These are phyloP conservation scores for Chlorella sp. DNA, from an alignment of 139 green algal genomes.

Conservation along the genomic window DNA sequence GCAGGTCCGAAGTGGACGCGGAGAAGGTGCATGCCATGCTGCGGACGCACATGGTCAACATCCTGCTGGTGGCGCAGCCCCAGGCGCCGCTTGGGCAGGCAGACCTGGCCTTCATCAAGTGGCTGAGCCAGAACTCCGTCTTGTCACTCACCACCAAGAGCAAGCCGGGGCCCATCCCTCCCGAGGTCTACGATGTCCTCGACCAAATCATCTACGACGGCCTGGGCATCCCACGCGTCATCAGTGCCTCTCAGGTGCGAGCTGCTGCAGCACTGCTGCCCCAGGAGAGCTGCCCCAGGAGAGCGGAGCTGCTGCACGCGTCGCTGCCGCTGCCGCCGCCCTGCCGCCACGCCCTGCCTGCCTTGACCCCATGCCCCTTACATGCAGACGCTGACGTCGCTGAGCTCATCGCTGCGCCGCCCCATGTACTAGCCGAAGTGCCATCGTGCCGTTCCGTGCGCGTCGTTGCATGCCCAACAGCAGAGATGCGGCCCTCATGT, in stretches of 20 bases:
- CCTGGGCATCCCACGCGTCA: background rate
- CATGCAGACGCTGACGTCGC: background rate
- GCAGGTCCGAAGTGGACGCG: background rate
- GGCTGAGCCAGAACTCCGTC: constrained; percentile 1
- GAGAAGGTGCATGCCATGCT: constrained; percentile 7
- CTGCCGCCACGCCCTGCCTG: no score
- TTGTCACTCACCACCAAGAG: background rate
- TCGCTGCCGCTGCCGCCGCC: no score
- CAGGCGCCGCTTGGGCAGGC: no score
- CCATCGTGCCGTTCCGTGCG: background rate
- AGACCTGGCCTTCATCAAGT: constrained; percentile 5
- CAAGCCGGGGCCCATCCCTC: background rate
- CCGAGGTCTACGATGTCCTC: constrained; percentile 3
- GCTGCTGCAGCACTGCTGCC: no score
- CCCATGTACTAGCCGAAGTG: background rate
- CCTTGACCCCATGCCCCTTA: background rate
- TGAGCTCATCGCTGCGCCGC: background rate
- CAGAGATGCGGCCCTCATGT: background rate
- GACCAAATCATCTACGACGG: constrained; percentile 7
- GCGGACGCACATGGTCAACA: constrained; percentile 1
- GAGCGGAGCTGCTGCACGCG: no score
- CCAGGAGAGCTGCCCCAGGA: no score
- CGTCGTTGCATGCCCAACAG: background rate
- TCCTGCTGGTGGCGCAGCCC: background rate
- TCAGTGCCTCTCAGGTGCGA: background rate